Percentiles rank a stretch among this genome's conserved stretches.
phyloP scores from a whole-genome alignment of 768 basidiomycete genomes.

The Lentinula aciculospora region DNA sequence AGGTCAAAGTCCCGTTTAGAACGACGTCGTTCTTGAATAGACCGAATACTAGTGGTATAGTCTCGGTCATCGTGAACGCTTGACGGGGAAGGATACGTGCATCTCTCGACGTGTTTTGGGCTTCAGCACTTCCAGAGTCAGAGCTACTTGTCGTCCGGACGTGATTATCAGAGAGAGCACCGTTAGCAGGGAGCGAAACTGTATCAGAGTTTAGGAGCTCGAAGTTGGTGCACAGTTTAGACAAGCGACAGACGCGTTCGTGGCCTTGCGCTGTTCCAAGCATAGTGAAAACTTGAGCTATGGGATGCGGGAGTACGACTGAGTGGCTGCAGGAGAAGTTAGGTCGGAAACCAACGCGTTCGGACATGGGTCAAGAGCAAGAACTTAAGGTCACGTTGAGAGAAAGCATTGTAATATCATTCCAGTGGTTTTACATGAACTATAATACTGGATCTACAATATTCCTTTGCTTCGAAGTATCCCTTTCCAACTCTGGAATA shows the following conservation, averaged over 20 bases:
- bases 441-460: conserved; percentile 19
- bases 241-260: conserved; percentile 25
- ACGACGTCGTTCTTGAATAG: conserved; percentile 19
- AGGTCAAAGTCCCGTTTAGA: conserved; percentile 26
- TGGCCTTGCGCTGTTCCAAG: conserved; percentile 24
- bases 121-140: neutral
- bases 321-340: conserved; percentile 25
- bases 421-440: too few relatives aligned
- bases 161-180: conserved; percentile 11
- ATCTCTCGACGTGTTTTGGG: neutral
- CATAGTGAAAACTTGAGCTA: conserved; percentile 20
- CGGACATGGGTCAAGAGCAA: neutral
- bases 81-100: conserved; percentile 17
- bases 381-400: neutral
- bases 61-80: conserved; percentile 25
- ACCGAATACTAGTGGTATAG: conserved; percentile 25
- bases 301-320: conserved; percentile 21
- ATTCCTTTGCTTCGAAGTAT: conserved; percentile 67
- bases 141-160: conserved; percentile 9
- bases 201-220: conserved; percentile 21
- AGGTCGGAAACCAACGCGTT: conserved; percentile 8
- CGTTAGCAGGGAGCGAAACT: conserved; percentile 12
- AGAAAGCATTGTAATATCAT: too few relatives aligned
- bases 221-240: conserved; percentile 21
- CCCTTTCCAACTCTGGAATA: conserved; percentile 65